Evolutionary conservation across 2,329 filamentous ascomycete species (phyloP).

Genomic region (Tetracladium maxilliforme): DNA sequence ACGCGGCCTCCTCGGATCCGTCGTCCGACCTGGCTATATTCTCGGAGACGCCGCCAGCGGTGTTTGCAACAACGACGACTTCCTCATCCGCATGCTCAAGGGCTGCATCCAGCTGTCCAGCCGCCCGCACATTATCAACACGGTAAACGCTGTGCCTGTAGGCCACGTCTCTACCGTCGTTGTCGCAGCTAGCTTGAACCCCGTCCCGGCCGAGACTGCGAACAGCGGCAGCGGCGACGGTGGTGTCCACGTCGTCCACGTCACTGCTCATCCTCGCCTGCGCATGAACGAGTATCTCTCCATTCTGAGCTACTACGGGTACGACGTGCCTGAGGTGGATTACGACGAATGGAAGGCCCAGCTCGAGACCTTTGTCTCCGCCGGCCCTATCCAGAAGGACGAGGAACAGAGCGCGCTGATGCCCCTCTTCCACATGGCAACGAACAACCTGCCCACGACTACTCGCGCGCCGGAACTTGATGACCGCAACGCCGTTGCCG

Average conservation of each 20-base stretch:
- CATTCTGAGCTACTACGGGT: conserved; percentile 58
- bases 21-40: conserved; percentile 78
- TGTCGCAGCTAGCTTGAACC: conserved; percentile 56
- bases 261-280: conserved; percentile 67
- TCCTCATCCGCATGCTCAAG: conserved; percentile 74
- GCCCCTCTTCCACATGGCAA: conserved; percentile 61
- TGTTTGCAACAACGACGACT: conserved; percentile 72
- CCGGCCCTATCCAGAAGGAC: conserved; percentile 27
- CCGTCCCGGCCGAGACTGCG: conserved; percentile 21
- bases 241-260: conserved; percentile 47
- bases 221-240: conserved; percentile 1
- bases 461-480: conserved; percentile 59
- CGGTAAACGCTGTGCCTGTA: conserved; percentile 81
- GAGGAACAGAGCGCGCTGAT: conserved; percentile 54
- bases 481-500: conserved; percentile 47
- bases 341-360: conserved; percentile 56
- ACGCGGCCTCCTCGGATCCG: conserved; percentile 59
- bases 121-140: conserved; percentile 68
- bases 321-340: conserved; percentile 46
- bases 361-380: conserved; percentile 40
- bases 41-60: conserved; percentile 59
- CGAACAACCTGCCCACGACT: conserved; percentile 48
- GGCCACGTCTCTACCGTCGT: conserved; percentile 72
- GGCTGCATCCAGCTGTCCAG: conserved; percentile 68
- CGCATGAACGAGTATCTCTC: conserved; percentile 67